Percentiles rank a stretch among this genome's conserved stretches.
Evolutionary conservation across 1,284 basidiomycete species (phyloP).

Genomic region (Microbotryum scabiosae): DNA sequence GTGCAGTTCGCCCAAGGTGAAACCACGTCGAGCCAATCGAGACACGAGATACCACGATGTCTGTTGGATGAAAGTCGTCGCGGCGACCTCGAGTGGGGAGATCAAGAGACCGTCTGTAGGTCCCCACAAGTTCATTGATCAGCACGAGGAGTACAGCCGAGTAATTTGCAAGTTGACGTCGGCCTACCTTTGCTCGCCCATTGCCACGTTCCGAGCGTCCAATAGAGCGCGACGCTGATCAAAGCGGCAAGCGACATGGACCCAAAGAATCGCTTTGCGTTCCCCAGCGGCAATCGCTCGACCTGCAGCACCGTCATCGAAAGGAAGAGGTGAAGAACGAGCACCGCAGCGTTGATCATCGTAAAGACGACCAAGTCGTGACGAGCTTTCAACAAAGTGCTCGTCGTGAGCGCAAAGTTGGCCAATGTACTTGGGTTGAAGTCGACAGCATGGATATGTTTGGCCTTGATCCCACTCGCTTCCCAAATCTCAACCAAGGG

Average conservation of each 20-base stretch:
- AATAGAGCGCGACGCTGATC: slow-evolving; percentile 16
- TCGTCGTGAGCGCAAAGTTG: slow-evolving; percentile 25
- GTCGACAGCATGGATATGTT: background rate
- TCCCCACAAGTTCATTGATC: background rate
- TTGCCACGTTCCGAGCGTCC: background rate
- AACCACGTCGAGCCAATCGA: slow-evolving; percentile 79
- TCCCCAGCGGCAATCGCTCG: slow-evolving; percentile 37
- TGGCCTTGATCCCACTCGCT: slow-evolving; percentile 23
- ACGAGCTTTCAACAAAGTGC: slow-evolving; percentile 34
- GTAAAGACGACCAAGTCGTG: slow-evolving; percentile 39
- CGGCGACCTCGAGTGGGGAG: slow-evolving; percentile 68
- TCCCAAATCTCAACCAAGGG: slow-evolving; percentile 35
- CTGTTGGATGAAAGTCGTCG: slow-evolving; percentile 78
- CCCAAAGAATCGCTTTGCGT: slow-evolving; percentile 36
- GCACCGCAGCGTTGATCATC: slow-evolving; percentile 36
- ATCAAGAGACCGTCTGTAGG: slow-evolving; percentile 43
- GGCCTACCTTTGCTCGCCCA: background rate
- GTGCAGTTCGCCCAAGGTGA: slow-evolving; percentile 88
- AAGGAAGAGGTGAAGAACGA: slow-evolving; percentile 37
- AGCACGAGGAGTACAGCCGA: background rate
- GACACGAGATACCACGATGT: slow-evolving; percentile 81
- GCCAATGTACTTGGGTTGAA: slow-evolving; percentile 11
- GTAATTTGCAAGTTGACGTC: background rate
- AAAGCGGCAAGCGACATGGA: slow-evolving; percentile 27
- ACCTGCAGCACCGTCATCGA: slow-evolving; percentile 34